A percentile compares a stretch with the other conserved stretches of the same genome.
These are phyloP conservation scores for Melampsora abietis-canadensis DNA, from an alignment of 1,284 basidiomycete species.

Conservation along the genomic window DNA sequence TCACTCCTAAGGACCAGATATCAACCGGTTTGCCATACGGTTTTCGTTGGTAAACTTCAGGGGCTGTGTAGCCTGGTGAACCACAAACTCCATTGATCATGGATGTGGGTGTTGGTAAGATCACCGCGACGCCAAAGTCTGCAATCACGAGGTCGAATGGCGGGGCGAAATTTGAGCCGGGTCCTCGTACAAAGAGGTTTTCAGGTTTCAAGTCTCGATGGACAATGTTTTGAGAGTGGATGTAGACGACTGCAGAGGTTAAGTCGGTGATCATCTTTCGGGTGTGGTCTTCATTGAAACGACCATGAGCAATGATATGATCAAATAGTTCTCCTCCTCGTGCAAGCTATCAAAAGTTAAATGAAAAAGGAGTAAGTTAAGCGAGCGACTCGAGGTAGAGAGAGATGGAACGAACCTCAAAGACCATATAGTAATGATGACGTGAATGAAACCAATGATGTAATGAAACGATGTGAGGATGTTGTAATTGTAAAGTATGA, in stretches of 20 bases:
- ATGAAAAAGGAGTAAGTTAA: too few species aligned
- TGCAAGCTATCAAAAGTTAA: conserved; percentile 8
- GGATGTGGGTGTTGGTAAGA: conserved; percentile 58
- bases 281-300: conserved; percentile 11
- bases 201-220: conserved; percentile 57
- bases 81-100: conserved; percentile 20
- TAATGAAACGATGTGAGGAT: conserved; percentile 30
- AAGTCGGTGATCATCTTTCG: conserved; percentile 22
- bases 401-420: conserved; percentile 20
- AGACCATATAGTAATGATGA: conserved; percentile 27
- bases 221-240: conserved; percentile 57
- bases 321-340: conserved; percentile 36
- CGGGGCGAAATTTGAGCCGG: conserved; percentile 85
- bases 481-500: neutral
- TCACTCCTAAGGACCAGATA: conserved; percentile 97
- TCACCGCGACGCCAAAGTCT: conserved; percentile 96
- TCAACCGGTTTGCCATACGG: conserved; percentile 94
- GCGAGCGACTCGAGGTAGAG: neutral
- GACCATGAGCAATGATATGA: conserved; percentile 20
- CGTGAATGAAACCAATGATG: conserved; percentile 40
- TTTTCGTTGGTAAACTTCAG: conserved; percentile 87
- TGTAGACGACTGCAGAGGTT: conserved; percentile 47
- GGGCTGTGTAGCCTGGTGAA: conserved; percentile 55
- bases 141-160: conserved; percentile 56
- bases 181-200: conserved; percentile 95